Percentiles rank a stretch among this genome's conserved stretches.
Conservation (phyloP, 805 yeast genomes). For the Candida tallmaniae region DNA sequence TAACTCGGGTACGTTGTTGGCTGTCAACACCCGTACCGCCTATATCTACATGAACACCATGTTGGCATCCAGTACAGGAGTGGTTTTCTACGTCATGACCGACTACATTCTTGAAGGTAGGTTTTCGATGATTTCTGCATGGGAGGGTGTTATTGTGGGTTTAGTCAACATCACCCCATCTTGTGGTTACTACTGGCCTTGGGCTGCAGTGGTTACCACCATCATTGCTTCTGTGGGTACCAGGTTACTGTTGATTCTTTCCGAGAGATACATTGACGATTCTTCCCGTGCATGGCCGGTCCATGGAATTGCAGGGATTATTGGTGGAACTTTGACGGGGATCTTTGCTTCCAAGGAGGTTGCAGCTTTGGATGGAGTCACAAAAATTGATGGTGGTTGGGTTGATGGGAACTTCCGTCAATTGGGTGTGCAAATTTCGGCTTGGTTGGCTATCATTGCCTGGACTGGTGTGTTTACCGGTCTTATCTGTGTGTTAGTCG, state of each 20-base stretch:
- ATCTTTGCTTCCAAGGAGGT: constrained; percentile 42
- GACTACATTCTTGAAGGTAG: constrained; percentile 40
- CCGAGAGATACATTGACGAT: constrained; percentile 41
- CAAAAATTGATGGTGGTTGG: constrained; percentile 46
- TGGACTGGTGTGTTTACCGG: constrained; percentile 45
- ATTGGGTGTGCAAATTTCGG: constrained; percentile 44
- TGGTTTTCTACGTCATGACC: constrained; percentile 37
- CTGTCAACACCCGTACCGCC: constrained; percentile 40
- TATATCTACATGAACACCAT: constrained; percentile 47
- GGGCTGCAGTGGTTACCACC: constrained; percentile 43
- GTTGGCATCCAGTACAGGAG: constrained; percentile 47
- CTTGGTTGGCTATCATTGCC: constrained; percentile 34
- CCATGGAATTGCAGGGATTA: constrained; percentile 47
- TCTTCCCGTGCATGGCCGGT: constrained; percentile 42
- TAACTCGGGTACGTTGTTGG: constrained; percentile 41
- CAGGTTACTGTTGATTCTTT: constrained; percentile 28
- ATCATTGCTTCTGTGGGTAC: constrained; percentile 36
- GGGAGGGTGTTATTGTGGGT: constrained; percentile 44
- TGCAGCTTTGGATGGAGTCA: constrained; percentile 41
- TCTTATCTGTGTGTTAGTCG: constrained; percentile 42
- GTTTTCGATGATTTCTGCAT: constrained; percentile 39
- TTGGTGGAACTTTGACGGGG: constrained; percentile 39
- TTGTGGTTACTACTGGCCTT: constrained; percentile 43
- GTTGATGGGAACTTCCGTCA: constrained; percentile 41
- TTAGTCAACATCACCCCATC: constrained; percentile 45